Evolutionary conservation across 257 asterid genomes (phyloP), one percentile per base, ranked within the genome.

Genomic region (Lavandula angustifolia): DNA sequence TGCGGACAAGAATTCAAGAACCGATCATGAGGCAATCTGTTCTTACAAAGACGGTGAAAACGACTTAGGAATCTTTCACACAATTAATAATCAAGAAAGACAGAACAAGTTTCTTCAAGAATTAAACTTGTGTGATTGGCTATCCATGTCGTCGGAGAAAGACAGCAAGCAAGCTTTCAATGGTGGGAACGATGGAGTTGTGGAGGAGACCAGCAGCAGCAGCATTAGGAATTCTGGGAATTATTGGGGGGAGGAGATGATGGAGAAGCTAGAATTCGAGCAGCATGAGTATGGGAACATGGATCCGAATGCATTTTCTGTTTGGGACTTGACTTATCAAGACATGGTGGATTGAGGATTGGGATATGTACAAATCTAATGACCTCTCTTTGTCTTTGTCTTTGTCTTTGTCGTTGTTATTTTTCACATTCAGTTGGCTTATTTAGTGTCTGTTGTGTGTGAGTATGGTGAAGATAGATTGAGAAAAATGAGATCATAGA

Each of bases 241-340:
- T 43, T 77, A 70, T n/a, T 78, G 85, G 84, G 80, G 54, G 0
- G 72, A 56, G 6, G 69, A 64, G 40, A 38, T 50, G 32, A 51
- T 60, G 7, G 78, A 66, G 31, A 77, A 68, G 13, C 11, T 75
- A 11, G 69, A 38, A 22, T 38, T 59, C 44, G 81, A 74, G 35
- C 64, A 71, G 0, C 17, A 17, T 0, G 27, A 22, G 27, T 60
- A 18, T 18, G 55, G 63, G 0, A 31, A 43, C 41, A 18, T 43
- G 74, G 71, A 74, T 40, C 52, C 62, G 49, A 67, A 76, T 52
- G 65, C 72, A 32, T 18, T 72, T 65, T 87, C 90, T 13, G 49
- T 82, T 14, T 87, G 90, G 90, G 88, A 87, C 62, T 70, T 74
- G 71, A 62, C 73, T 3, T 80, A 80, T 54, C 60, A 34, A 1